These are phyloP conservation scores for Alternaria postmessia DNA, from an alignment of 2,329 filamentous ascomycete species.

Conservation along the genomic window DNA sequence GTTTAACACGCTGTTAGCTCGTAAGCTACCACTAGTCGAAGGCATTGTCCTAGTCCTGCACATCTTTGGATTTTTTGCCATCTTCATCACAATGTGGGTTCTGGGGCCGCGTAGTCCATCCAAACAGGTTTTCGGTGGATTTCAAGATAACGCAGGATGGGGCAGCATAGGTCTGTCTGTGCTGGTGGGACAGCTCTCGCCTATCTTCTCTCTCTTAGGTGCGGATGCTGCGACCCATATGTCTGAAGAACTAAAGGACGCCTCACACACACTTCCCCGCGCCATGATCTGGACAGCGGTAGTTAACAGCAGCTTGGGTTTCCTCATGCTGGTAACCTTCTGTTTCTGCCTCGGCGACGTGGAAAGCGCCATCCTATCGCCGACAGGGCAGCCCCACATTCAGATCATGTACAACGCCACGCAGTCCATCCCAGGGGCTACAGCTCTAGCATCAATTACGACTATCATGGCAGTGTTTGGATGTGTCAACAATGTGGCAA, in stretches of 20 bases:
- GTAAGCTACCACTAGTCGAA: constrained; percentile 58
- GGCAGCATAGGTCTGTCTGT: constrained; percentile 34
- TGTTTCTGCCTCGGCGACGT: constrained; percentile 38
- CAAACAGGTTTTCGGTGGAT: constrained; percentile 33
- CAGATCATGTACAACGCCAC: constrained; percentile 40
- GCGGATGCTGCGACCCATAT: constrained; percentile 43
- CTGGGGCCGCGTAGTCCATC: constrained; percentile 33
- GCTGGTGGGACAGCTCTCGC: constrained; percentile 33
- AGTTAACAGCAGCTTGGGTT: constrained; percentile 50
- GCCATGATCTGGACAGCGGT: constrained; percentile 53
- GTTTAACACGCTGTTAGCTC: constrained; percentile 57
- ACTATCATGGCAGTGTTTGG: constrained; percentile 37
- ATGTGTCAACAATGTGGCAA: constrained; percentile 37
- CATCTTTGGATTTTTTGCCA: constrained; percentile 10
- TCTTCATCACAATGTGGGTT: constrained; percentile 50
- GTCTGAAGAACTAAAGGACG: constrained; percentile 47
- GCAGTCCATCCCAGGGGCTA: constrained; percentile 27
- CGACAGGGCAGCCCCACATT: constrained; percentile 34
- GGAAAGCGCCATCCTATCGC: constrained; percentile 18
- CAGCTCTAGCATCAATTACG: constrained; percentile 35
- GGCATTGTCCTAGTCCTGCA: constrained; percentile 54
- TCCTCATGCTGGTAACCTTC: constrained; percentile 48
- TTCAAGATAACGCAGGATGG: constrained; percentile 40
- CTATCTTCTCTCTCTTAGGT: constrained; percentile 35
- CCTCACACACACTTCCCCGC: constrained; percentile 46